Conservation (phyloP, 2,329 filamentous ascomycete genomes). For the Xenoacremonium recifei region DNA sequence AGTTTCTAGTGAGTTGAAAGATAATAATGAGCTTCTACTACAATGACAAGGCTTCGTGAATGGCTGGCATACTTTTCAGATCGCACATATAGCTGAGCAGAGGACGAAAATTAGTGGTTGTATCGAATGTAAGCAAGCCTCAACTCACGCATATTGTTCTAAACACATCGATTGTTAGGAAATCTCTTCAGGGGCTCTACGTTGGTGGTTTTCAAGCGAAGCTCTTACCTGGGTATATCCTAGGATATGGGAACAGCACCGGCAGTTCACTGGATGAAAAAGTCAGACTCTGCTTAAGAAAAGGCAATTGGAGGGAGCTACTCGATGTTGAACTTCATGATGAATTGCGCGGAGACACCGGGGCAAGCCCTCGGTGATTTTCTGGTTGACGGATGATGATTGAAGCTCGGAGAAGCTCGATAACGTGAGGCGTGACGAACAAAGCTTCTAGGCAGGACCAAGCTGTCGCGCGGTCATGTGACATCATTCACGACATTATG, state of each 20-base stretch:
- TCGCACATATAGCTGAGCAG: slow-evolving; percentile 54
- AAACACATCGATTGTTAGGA: slow-evolving; percentile 11
- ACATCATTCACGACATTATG: too few species aligned
- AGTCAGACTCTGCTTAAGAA: slow-evolving; percentile 15
- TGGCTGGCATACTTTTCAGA: slow-evolving; percentile 47
- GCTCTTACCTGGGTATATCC: slow-evolving; percentile 55
- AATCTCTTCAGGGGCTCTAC: background rate
- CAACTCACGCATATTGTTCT: slow-evolving; percentile 57
- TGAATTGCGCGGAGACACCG: slow-evolving; percentile 18
- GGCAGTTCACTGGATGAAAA: slow-evolving; percentile 48
- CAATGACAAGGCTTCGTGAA: too few species aligned
- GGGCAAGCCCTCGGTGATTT: slow-evolving; percentile 15
- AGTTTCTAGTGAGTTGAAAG: slow-evolving; percentile 49
- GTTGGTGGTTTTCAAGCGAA: background rate
- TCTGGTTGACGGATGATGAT: slow-evolving; percentile 5
- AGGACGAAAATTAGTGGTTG: too few species aligned
- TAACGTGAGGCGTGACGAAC: slow-evolving; percentile 23
- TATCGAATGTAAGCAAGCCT: too few species aligned
- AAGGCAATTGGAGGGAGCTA: slow-evolving; percentile 22
- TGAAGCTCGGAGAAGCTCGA: slow-evolving; percentile 6
- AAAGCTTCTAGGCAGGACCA: slow-evolving; percentile 18
- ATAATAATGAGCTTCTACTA: background rate
- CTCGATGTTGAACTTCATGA: slow-evolving; percentile 55
- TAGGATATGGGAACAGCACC: slow-evolving; percentile 57
- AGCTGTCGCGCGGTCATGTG: slow-evolving; percentile 32